phyloP scores from a whole-genome alignment of 225 moss, liverwort and hornwort species.

The Bryum argenteum region DNA sequence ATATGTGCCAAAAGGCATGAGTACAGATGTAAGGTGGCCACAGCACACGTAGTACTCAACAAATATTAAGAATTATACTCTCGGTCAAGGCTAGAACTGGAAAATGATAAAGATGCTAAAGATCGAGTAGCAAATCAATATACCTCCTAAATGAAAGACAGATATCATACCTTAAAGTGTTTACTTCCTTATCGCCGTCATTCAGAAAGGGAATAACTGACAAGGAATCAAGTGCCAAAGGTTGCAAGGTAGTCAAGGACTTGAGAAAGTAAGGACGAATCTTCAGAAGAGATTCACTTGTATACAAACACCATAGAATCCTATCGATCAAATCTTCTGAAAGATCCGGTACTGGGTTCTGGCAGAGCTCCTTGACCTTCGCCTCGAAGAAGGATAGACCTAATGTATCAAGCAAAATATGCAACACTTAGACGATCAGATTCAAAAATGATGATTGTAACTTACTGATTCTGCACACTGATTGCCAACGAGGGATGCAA shows the following conservation, averaged over 20 bases:
- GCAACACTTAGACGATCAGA: slow-evolving; percentile 15
- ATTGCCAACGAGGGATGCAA: not conserved
- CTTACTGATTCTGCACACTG: slow-evolving; percentile 2
- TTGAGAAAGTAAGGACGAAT: slow-evolving; percentile 66
- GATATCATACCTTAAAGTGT: slow-evolving; percentile 68
- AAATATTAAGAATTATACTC: slow-evolving; percentile 1
- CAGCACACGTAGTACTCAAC: slow-evolving; percentile 15
- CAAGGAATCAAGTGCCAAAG: slow-evolving; percentile 69
- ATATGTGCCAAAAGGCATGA: slow-evolving; percentile 19
- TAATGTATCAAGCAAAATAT: slow-evolving; percentile 40
- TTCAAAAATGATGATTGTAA: not conserved
- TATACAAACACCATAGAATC: slow-evolving; percentile 70
- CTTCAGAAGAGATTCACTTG: slow-evolving; percentile 74
- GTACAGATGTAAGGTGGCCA: not conserved
- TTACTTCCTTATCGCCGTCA: slow-evolving; percentile 69
- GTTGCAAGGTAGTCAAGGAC: slow-evolving; percentile 61
- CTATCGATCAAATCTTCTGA: slow-evolving; percentile 73
- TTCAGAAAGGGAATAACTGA: slow-evolving; percentile 71
- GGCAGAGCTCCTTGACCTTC: slow-evolving; percentile 76
- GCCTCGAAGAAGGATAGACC: slow-evolving; percentile 73
- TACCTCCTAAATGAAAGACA: not conserved
- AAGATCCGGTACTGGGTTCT: slow-evolving; percentile 64
- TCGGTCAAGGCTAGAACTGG: slow-evolving; percentile 10
- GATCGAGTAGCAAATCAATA: slow-evolving; percentile 1
- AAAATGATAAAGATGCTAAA: not conserved